Evolutionary conservation across 1,284 basidiomycete species (phyloP).

Genomic region (Ceratobasidium sp.): DNA sequence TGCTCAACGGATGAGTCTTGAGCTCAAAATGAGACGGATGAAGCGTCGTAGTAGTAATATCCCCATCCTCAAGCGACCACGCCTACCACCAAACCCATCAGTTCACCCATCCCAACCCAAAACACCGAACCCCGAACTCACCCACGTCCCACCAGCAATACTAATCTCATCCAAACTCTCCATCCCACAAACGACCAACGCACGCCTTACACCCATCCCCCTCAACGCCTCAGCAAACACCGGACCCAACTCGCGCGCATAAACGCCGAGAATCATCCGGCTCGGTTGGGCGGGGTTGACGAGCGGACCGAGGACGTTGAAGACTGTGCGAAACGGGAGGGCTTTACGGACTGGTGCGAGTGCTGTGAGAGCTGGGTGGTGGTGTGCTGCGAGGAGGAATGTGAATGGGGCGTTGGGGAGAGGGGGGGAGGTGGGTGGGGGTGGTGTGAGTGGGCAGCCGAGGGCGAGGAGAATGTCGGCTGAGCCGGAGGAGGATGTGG

Average conservation of each 20-base stretch:
- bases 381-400: conserved; percentile 94
- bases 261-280: conserved; percentile 92
- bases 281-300: conserved; percentile 91
- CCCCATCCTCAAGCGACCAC: conserved; percentile 60
- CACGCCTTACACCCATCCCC: conserved; percentile 69
- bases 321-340: conserved; percentile 96
- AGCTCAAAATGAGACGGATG: conserved; percentile 77
- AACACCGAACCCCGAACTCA: conserved; percentile 67
- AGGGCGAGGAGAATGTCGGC: conserved; percentile 92
- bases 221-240: conserved; percentile 81
- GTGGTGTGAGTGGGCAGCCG: conserved; percentile 80
- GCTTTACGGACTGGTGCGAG: conserved; percentile 88
- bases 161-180: conserved; percentile 97
- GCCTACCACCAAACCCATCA: conserved; percentile 64
- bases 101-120: conserved; percentile 66
- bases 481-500: conserved; percentile 94
- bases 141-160: conserved; percentile 89
- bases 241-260: conserved; percentile 83
- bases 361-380: conserved; percentile 88
- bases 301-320: conserved; percentile 95
- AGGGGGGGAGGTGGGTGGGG: conserved; percentile 68
- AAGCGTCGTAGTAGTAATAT: conserved; percentile 58
- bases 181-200: conserved; percentile 93
- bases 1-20: conserved; percentile 71
- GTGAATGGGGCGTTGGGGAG: conserved; percentile 80